Base-by-base conservation (phyloP, 2,329 filamentous ascomycete genomes). In the Neobulgaria alba region DNA sequence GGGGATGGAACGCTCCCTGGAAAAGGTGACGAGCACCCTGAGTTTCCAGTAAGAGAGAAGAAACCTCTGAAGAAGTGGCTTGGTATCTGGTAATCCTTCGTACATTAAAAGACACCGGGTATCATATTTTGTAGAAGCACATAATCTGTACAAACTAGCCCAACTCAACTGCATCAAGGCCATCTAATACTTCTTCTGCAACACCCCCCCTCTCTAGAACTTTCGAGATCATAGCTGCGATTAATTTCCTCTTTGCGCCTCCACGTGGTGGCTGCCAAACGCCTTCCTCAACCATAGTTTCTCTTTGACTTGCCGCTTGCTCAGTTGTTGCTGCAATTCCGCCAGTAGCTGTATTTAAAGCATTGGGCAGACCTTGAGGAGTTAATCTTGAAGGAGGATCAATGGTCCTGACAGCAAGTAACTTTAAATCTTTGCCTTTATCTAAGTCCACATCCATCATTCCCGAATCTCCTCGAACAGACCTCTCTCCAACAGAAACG, bases 241-340 rank as follows among this genome's bases (percentile, higher is more conserved):
- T 65, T 14, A 92, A 68, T 3, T 65, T 69, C 54, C 87, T 76
- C 67, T 85, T 88, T 29, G 90, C 78, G 2, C 90, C 90, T 29
- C 90, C 90, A 21, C 88, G 64, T 21, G 85, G 84, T 29, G 89
- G 83, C 55, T 77, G 84, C 90, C 90, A 95, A 19, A 95, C 85
- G 2, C 85, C 82, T 44, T 83, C 79, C 16, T 69, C 67, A 20
- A 73, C 65, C 41, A 75, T 69, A 31, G 76, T 75, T 45, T 79
- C 71, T 10, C 62, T 60, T 14, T 66, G 59, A 43, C 62, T 64
- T 12, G 65, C 53, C 33, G 64, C 61, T 3, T 63, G 57, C 23
- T 67, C 63, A 42, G 65, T 65, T 35, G 67, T 64, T 16, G 55
- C 55, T 20, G 59, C 51, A n/a, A 54, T 54, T 9, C 57, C 60